Evolutionary conservation across 1,139 yeast genomes (phyloP), one percentile per base, ranked within the genome.

Genomic region (Diutina mesorugosa): DNA sequence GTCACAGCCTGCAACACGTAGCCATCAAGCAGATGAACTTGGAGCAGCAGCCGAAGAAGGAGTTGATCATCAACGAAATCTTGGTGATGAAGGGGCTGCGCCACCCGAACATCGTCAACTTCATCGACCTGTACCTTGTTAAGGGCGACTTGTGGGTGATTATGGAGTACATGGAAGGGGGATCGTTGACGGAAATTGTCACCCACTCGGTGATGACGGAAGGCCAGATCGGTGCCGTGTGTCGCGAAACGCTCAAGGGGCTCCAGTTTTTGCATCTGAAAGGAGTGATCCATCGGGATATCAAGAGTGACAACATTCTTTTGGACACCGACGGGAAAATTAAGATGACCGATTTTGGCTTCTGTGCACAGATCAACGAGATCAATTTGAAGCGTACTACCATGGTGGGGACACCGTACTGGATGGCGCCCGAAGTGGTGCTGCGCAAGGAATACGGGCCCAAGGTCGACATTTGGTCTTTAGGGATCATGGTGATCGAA

Each of bases 361-460:
- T 91, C 72, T 93, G 99, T 74, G 99, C 99, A 0, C 97, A 91
- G 69, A 87, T 93, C 63, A 91, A 87, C 63, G 98, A 91, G 65
- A 76, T 81, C 56, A 86, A 88, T 59, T 72, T 86, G 60, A 91
- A 91, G 71, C 82, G 99, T 69, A 90, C 96, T 7, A 93, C 99
- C 2, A 89, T 93, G 96, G 99, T 93, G 21, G 99, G 99, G n/a
- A 93, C 99, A 0, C 99, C 99, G 5, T 93, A 93, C 69, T 93
- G 99, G 99, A 93, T 93, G 99, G 99, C 99, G 0, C 99, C 99
- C 1, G 99, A 93, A 70, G 97, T 93, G 58, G 97, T 93, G 26
- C 83, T 90, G 9, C 78, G 96, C 61, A 90, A 91, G 67, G 97
- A 90, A 64, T 93, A 93, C 68, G 99, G 97, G 1, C 96, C 97